These are phyloP conservation scores for Hordeum pubiflorum DNA, from an alignment of 202 grass and related monocot genomes.

Conservation along the genomic window DNA sequence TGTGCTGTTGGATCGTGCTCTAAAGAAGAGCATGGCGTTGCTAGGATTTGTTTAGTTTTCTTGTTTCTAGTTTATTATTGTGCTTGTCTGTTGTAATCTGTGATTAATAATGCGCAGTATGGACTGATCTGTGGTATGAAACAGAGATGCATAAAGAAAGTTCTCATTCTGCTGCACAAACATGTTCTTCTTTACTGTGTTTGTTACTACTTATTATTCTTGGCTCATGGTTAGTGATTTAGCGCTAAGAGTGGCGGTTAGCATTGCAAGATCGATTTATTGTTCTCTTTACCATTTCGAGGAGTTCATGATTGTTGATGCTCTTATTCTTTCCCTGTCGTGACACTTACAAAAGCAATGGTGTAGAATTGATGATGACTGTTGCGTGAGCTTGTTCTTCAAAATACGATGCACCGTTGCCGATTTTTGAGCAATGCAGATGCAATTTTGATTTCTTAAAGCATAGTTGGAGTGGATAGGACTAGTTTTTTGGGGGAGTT, in stretches of 20 bases:
- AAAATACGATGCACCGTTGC: not conserved
- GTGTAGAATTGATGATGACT: not conserved
- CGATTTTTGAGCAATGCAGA: not conserved
- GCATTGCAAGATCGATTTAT: not conserved
- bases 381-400: not conserved
- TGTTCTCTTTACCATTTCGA: not conserved
- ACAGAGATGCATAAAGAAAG: constrained; percentile 40
- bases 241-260: not conserved
- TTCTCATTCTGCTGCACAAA: constrained; percentile 11
- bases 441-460: not conserved
- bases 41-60: not conserved
- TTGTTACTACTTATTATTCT: not conserved
- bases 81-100: constrained; percentile 32
- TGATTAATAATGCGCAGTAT: constrained; percentile 23
- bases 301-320: not conserved
- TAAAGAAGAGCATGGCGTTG: not conserved
- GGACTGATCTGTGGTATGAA: constrained; percentile 14
- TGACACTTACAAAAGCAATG: not conserved
- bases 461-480: not conserved
- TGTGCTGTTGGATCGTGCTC: constrained; percentile 12
- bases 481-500: not conserved
- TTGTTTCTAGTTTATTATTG: constrained; percentile 1
- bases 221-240: not conserved
- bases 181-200: not conserved
- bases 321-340: not conserved